Base-by-base conservation (phyloP, 2,329 filamentous ascomycete species). In the Talaromyces sp. region DNA sequence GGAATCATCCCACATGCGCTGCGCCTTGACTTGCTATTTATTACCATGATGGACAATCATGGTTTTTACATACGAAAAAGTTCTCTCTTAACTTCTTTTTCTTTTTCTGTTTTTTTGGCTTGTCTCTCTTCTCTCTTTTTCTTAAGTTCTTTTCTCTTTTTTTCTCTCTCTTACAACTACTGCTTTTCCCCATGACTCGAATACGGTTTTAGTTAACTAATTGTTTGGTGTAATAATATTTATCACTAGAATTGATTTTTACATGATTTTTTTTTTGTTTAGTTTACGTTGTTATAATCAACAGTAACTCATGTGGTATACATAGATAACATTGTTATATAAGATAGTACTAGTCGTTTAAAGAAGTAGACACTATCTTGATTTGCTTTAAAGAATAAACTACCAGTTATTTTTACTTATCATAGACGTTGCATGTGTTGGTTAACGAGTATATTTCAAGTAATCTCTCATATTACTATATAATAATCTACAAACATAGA, bases 121-220 rank as follows among this genome's bases (percentile, higher is more conserved):
- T 53, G 27, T 18, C 18, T 16, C 28, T 53, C 33, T 58, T 58
- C 56, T 42, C 40, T 47, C 27, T 27, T n/a, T 50, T 47, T 56
- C 51, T 65, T 42, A 3, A 23, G 23, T 31, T 53, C 7, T n/a
- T 30, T 59, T 65, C 59, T 62, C 60, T 55, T 65, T 60, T 65
- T 59, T 64, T 30, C 27, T 16, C 9, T 53, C 16, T 58, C 58
- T 51, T 64, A 27, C 23, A 27, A 12, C 44, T 23, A 8, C 18
- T 47, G 18, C 44, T 47, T 47, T 18, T 18, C 62, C 51, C 63
- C 50, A 59, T 61, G 54, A 54, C 28, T 31, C 18, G 52, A 54
- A 27, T 47, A 47, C 44, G 44, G n/a, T 10, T 47, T 47, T n/a
- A 47, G 18, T 47, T 47, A 12, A 47, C 18, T 47, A 47, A 47